Base-by-base conservation (phyloP, 1,139 yeast species). In the Candida tunisiensis region DNA sequence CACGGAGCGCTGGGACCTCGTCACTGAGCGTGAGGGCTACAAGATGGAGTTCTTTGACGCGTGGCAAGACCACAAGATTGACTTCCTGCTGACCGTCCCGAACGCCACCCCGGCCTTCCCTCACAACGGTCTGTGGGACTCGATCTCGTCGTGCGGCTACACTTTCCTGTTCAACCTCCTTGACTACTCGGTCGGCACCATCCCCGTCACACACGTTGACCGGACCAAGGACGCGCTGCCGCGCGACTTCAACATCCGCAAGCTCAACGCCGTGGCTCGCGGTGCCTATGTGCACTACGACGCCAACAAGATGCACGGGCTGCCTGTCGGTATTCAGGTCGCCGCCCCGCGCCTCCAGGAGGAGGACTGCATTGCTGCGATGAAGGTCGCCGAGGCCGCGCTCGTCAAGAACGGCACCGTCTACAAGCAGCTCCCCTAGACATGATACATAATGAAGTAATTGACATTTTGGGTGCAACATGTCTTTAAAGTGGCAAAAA, bases 321-420 rank as follows among this genome's bases (percentile, higher is more conserved):
- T 74, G 39, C 80, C 82, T 1, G 74, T 73, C 6, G 67, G 74
- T 13, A 57, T 73, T 15, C 83, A 74, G 49, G 53, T 74, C 5
- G 65, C 72, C 8, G 69, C 74, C 5, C 58, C 57, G 33, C 56
- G 71, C 29, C 59, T 62, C 28, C 65, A 69, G 38, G 85, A 74
- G 38, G 85, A 74, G 44, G 68, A 66, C 39, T 70, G 65, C 2
- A 39, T 70, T 20, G 57, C 52, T 27, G 57, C 55, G 27, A 57
- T 57, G 62, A 41, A 41, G 27, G 37, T 47, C 3, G 44, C 53
- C 12, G 54, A 55, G 27, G 43, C 41, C 6, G 55, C 61, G 6
- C 44, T 57, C 16, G 34, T 36, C 17, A 42, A 38, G 14, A 36
- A 38, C 10, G 55, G 53, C 15, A 35, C 39, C 16, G 41, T 36